These are phyloP conservation scores for Chiua virens DNA, from an alignment of 768 basidiomycete genomes.

Conservation along the genomic window DNA sequence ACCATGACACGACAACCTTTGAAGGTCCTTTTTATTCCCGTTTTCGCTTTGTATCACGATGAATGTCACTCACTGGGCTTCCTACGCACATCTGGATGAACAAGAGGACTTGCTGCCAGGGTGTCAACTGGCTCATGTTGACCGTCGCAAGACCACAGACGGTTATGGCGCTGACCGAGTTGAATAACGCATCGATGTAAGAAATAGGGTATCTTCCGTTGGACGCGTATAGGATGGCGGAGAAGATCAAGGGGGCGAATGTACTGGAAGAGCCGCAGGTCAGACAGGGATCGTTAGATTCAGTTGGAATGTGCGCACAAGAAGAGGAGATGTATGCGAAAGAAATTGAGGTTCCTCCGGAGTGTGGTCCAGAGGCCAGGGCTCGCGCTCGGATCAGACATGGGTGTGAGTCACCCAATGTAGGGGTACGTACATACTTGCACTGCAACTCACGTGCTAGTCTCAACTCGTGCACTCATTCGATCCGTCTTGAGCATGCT, in stretches of 20 bases:
- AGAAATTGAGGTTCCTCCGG: conserved; percentile 62
- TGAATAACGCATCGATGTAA: conserved; percentile 79
- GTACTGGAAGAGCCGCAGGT: conserved; percentile 43
- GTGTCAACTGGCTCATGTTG: conserved; percentile 65
- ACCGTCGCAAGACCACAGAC: conserved; percentile 76
- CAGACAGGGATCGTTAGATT: conserved; percentile 2
- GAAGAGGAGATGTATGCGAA: conserved; percentile 58
- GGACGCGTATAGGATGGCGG: conserved; percentile 78
- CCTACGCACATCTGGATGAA: conserved; percentile 81
- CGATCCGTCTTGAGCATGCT: no score
- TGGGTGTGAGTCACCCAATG: background rate
- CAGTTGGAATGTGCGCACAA: conserved; percentile 45
- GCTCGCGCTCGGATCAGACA: conserved; percentile 4
- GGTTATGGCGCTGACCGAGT: conserved; percentile 74
- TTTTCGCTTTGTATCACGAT: background rate
- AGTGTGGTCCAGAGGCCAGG: conserved; percentile 26
- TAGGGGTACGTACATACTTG: no score
- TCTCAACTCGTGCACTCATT: no score
- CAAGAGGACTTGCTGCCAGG: conserved; percentile 66
- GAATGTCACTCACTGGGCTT: conserved; percentile 56
- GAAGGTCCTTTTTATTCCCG: background rate
- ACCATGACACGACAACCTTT: conserved; percentile 77
- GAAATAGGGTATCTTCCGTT: conserved; percentile 71
- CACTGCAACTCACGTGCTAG: no score
- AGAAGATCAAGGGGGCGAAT: conserved; percentile 75